Evolutionary conservation across 2,329 filamentous ascomycete genomes (phyloP).

Genomic region (Aureobasidium sp.): DNA sequence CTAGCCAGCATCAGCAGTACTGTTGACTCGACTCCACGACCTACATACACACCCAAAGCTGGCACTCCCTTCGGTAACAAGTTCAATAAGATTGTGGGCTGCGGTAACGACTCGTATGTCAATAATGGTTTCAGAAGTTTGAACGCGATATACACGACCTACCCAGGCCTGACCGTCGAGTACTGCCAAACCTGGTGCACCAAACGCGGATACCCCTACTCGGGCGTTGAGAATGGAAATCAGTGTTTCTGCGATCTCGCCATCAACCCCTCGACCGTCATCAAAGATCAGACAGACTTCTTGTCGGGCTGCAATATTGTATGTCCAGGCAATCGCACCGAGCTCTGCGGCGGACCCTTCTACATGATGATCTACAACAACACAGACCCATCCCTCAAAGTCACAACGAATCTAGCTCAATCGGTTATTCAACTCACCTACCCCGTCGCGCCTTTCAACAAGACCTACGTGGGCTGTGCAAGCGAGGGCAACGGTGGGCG

Average conservation of each 20-base stretch:
- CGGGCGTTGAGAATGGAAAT: constrained; percentile 28
- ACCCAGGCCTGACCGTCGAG: constrained; percentile 29
- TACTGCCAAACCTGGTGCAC: constrained; percentile 29
- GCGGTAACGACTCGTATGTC: constrained; percentile 29
- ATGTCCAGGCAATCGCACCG: constrained; percentile 20
- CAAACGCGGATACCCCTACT: constrained; percentile 24
- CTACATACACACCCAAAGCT: constrained; percentile 23
- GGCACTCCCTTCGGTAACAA: constrained; percentile 24
- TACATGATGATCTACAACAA: constrained; percentile 29
- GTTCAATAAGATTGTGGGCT: constrained; percentile 30
- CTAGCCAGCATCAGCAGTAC: constrained; percentile 24
- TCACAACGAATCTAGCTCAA: constrained; percentile 14
- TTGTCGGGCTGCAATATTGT: constrained; percentile 25
- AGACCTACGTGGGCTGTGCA: constrained; percentile 53
- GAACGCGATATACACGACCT: constrained; percentile 20
- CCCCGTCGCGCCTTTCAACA: constrained; percentile 16
- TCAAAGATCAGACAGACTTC: constrained; percentile 22
- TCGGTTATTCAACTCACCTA: constrained; percentile 16
- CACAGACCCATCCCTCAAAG: constrained; percentile 24
- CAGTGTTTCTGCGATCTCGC: constrained; percentile 31
- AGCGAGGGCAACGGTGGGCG: constrained; percentile 34
- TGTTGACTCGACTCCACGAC: constrained; percentile 24
- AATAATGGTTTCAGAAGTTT: constrained; percentile 20
- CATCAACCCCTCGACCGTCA: constrained; percentile 25
- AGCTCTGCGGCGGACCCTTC: constrained; percentile 27